Evolutionary conservation across 2,329 filamentous ascomycete species (phyloP).

Genomic region (Colletotrichum tropicale): DNA sequence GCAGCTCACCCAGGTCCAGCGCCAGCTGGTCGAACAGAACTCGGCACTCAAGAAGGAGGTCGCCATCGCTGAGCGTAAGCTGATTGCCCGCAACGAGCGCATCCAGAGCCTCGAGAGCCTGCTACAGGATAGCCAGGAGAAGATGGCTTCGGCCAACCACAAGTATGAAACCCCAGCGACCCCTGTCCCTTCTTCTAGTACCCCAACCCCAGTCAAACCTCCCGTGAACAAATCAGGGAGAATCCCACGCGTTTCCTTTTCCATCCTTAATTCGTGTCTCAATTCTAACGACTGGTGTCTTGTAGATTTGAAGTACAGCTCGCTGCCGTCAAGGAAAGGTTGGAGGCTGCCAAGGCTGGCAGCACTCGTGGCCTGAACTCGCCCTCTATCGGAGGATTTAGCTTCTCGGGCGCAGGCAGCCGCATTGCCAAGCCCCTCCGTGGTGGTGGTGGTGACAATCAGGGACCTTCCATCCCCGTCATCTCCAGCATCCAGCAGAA

Average conservation of each 20-base stretch:
- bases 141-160: conserved; percentile 95
- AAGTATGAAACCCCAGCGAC: conserved; percentile 61
- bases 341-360: conserved; percentile 92
- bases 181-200: background rate
- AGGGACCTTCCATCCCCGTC: conserved; percentile 54
- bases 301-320: conserved; percentile 94
- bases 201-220: background rate
- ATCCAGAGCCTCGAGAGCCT: conserved; percentile 93
- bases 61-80: conserved; percentile 95
- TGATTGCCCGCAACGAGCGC: conserved; percentile 94
- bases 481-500: conserved; percentile 64
- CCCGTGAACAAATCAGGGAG: background rate
- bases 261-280: background rate
- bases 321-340: conserved; percentile 94
- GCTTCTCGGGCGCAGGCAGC: conserved; percentile 68
- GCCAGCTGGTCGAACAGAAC: conserved; percentile 98
- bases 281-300: background rate
- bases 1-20: conserved; percentile 95
- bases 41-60: conserved; percentile 98
- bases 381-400: conserved; percentile 70
- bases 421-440: conserved; percentile 73
- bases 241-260: background rate
- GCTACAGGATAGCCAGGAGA: conserved; percentile 97
- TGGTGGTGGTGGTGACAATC: conserved; percentile 60
- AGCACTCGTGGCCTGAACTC: conserved; percentile 83